Percentiles rank a stretch among this genome's conserved stretches.
These are phyloP conservation scores for Floccularia luteovirens DNA, from an alignment of 768 basidiomycete species.

Conservation along the genomic window DNA sequence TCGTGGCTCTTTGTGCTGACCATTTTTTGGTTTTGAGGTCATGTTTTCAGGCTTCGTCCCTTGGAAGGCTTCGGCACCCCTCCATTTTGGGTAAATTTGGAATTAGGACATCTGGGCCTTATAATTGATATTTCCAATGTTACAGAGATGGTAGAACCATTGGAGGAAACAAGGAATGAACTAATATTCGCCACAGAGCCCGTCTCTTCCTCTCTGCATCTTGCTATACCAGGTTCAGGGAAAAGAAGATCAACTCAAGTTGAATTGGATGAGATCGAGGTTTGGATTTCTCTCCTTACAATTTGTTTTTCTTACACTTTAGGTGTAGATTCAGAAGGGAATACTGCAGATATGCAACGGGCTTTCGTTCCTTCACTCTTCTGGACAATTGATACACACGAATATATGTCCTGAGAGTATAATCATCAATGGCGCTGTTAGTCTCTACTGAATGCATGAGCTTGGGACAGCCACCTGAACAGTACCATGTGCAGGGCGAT, in stretches of 20 bases:
- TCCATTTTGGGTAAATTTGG: slow-evolving; percentile 70
- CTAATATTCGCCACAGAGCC: slow-evolving; percentile 93
- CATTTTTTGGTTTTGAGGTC: slow-evolving; percentile 5
- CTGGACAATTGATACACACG: slow-evolving; percentile 87
- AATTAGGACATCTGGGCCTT: slow-evolving; percentile 1
- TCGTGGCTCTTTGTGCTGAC: slow-evolving; percentile 12
- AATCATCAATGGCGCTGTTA: slow-evolving; percentile 81
- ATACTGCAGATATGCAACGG: slow-evolving; percentile 90
- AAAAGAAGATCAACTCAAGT: slow-evolving; percentile 48
- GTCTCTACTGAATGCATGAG: slow-evolving; percentile 16
- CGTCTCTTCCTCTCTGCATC: slow-evolving; percentile 72
- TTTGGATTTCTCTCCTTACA: slow-evolving; percentile 16
- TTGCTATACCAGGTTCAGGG: slow-evolving; percentile 63
- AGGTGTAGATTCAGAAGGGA: slow-evolving; percentile 89
- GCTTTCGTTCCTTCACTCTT: slow-evolving; percentile 83
- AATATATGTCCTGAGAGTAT: slow-evolving; percentile 86
- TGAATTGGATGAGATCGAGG: slow-evolving; percentile 96
- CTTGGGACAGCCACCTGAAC: background rate
- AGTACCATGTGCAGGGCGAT: slow-evolving; percentile 59
- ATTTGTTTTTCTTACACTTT: background rate
- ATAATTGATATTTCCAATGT: slow-evolving; percentile 5
- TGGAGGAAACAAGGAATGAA: slow-evolving; percentile 87
- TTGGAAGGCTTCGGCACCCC: slow-evolving; percentile 85
- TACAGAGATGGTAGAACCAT: slow-evolving; percentile 92
- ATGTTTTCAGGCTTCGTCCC: slow-evolving; percentile 60